These are phyloP conservation scores for Oemleria cerasiformis DNA, from an alignment of 306 rosid genomes.

Conservation along the genomic window DNA sequence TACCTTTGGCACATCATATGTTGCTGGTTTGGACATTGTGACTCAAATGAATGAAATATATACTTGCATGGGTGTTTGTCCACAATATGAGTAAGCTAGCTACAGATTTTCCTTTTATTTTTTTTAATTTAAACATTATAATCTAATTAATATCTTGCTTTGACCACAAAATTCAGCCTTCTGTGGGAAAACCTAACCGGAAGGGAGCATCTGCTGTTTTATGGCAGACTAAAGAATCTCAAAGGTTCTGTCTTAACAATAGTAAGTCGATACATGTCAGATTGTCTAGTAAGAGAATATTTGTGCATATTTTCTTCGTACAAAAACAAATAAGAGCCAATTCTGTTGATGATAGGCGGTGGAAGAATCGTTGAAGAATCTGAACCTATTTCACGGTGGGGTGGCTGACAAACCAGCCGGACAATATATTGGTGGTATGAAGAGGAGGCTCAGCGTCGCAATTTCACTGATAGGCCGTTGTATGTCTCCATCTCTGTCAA, in stretches of 20 bases:
- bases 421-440: constrained; percentile 90
- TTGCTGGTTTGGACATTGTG: constrained; percentile 72
- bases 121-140: not conserved
- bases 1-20: constrained; percentile 72
- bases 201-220: constrained; percentile 86
- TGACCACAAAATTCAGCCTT: constrained; percentile 42
- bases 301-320: not conserved
- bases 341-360: constrained; percentile 54
- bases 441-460: constrained; percentile 91
- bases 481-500: constrained; percentile 25
- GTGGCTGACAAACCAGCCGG: constrained; percentile 72
- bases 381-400: constrained; percentile 72
- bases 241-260: constrained; percentile 61
- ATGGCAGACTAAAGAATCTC: constrained; percentile 91
- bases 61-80: constrained; percentile 98
- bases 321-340: not conserved
- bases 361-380: constrained; percentile 78
- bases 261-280: constrained; percentile 40
- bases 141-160: constrained; percentile 1
- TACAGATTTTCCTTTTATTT: not conserved
- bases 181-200: constrained; percentile 89
- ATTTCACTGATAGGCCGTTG: constrained; percentile 80
- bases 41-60: constrained; percentile 74
- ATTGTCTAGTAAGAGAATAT: no score
- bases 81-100: constrained; percentile 77